These are phyloP conservation scores for Solanum chacoense DNA, from an alignment of 305 asterid species.

Conservation along the genomic window DNA sequence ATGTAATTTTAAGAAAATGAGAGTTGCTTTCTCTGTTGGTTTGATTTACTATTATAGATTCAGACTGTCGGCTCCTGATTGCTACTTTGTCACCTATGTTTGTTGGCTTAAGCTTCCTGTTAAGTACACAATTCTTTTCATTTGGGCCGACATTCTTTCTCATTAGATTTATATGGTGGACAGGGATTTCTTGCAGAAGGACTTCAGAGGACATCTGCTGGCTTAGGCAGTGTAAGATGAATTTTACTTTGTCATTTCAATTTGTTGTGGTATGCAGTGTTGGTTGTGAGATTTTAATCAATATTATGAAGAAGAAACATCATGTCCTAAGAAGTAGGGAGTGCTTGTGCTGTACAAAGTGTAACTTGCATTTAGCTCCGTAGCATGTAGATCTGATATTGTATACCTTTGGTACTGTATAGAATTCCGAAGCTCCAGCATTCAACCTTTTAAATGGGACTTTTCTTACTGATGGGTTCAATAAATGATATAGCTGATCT, in stretches of 20 bases:
- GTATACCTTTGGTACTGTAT: background rate
- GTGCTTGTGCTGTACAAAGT: background rate
- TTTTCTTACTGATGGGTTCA: background rate
- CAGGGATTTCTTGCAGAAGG: constrained; percentile 99
- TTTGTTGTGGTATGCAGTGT: background rate
- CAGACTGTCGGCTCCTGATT: background rate
- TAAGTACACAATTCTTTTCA: background rate
- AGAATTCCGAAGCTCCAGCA: background rate
- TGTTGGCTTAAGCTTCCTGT: background rate
- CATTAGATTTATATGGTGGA: constrained; percentile 11
- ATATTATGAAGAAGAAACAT: background rate
- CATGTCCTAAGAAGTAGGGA: background rate
- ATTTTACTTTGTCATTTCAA: constrained; percentile 4
- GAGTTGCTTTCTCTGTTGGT: background rate
- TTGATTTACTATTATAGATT: background rate
- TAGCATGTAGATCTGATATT: background rate
- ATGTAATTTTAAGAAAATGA: background rate
- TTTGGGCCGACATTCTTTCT: background rate
- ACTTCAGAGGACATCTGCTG: constrained; percentile 91
- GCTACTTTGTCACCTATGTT: background rate
- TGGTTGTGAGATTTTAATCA: background rate
- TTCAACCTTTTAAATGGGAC: background rate
- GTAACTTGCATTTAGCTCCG: background rate
- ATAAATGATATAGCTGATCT: background rate
- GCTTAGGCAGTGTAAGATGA: constrained; percentile 90